phyloP scores from a whole-genome alignment of 1,284 basidiomycete genomes.

The Trametes versicolor region DNA sequence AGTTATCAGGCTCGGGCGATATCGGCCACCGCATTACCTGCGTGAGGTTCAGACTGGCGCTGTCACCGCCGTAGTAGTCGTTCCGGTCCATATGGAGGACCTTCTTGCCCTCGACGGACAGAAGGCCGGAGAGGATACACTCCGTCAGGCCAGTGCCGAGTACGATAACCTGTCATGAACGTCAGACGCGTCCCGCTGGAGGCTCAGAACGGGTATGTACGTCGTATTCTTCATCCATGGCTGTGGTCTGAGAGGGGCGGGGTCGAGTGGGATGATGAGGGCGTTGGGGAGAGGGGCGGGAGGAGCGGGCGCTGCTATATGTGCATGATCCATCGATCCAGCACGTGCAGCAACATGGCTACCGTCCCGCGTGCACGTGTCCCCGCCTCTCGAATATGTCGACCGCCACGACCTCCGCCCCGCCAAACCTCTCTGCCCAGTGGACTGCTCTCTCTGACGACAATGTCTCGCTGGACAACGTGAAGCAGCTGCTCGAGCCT shows the following conservation, averaged over 20 bases:
- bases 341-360: slow-evolving; percentile 34
- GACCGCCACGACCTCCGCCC: slow-evolving; percentile 34
- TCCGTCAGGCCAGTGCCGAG: slow-evolving; percentile 97
- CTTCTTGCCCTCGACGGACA: slow-evolving; percentile 99
- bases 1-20: slow-evolving; percentile 22
- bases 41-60: slow-evolving; percentile 96
- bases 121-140: slow-evolving; percentile 95
- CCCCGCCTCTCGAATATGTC: slow-evolving; percentile 43
- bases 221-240: slow-evolving; percentile 93
- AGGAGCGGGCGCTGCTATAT: slow-evolving; percentile 30
- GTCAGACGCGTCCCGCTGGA: slow-evolving; percentile 1
- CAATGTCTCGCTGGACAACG: slow-evolving; percentile 59
- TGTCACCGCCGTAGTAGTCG: slow-evolving; percentile 99
- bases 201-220: slow-evolving; percentile 50
- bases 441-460: slow-evolving; percentile 68
- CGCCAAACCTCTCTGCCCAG: slow-evolving; percentile 41
- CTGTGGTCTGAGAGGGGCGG: slow-evolving; percentile 31
- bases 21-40: slow-evolving; percentile 68
- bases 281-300: slow-evolving; percentile 19
- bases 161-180: slow-evolving; percentile 79
- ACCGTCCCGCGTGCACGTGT: slow-evolving; percentile 39
- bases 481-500: slow-evolving; percentile 59
- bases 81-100: slow-evolving; percentile 99
- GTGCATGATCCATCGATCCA: slow-evolving; percentile 34
- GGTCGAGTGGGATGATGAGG: slow-evolving; percentile 26